Evolutionary conservation across 768 basidiomycete species (phyloP).

Genomic region (Boletus insuetus): DNA sequence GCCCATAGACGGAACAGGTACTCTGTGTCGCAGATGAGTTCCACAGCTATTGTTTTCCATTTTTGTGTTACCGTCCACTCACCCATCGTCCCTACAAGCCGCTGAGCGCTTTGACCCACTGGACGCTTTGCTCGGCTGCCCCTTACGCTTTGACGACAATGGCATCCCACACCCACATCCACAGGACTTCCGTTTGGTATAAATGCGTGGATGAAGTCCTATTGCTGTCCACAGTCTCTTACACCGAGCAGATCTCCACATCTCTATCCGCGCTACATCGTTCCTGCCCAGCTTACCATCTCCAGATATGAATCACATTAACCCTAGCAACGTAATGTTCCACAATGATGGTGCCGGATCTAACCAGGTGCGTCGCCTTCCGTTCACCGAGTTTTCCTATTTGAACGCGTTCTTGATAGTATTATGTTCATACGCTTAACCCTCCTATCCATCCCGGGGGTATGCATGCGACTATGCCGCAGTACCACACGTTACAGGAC

Average conservation of each 20-base stretch:
- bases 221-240: neutral
- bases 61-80: neutral
- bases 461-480: constrained; percentile 18
- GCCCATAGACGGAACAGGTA: too few species aligned
- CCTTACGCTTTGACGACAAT: constrained; percentile 15
- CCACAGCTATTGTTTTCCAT: constrained; percentile 8
- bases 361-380: constrained; percentile 1
- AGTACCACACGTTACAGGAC: constrained; percentile 9
- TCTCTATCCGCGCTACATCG: neutral
- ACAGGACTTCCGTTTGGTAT: constrained; percentile 1
- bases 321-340: neutral
- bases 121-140: neutral
- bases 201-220: neutral
- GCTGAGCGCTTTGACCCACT: neutral
- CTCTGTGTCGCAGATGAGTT: neutral
- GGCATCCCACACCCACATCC: neutral
- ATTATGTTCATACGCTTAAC: constrained; percentile 8
- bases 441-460: constrained; percentile 20
- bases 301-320: neutral
- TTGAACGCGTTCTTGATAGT: constrained; percentile 10
- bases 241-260: neutral
- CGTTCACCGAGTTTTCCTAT: neutral
- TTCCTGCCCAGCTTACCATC: neutral
- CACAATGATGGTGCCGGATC: neutral
- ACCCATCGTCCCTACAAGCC: too few species aligned